Conservation (phyloP, 306 rosid genomes). For the Cyclanthera cordifolia region DNA sequence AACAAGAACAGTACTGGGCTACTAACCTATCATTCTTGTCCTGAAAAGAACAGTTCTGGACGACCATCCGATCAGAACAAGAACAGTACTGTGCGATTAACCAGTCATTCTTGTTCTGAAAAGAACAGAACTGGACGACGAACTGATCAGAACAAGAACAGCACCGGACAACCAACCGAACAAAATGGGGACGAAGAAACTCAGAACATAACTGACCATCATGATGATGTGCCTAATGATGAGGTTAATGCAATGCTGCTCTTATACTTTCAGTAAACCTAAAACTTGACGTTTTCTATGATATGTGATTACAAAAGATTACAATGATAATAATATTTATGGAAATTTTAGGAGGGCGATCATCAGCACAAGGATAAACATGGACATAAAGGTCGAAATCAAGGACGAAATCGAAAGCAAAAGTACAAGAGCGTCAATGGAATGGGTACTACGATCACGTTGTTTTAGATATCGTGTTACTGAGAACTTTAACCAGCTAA, state of each 20-base stretch:
- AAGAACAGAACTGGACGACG: conserved; percentile 10
- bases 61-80: conserved; percentile 9
- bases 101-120: conserved; percentile 43
- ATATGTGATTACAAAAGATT: neutral
- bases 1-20: conserved; percentile 33
- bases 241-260: conserved; percentile 34
- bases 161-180: conserved; percentile 33
- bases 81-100: conserved; percentile 28
- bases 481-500: neutral
- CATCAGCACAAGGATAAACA: conserved; percentile 46
- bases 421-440: conserved; percentile 60
- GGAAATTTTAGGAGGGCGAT: conserved; percentile 44
- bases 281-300: neutral
- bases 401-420: conserved; percentile 52
- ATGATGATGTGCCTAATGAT: conserved; percentile 49
- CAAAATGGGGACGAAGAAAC: conserved; percentile 46
- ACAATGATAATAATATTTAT: conserved; percentile 9
- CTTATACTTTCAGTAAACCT: neutral
- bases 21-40: conserved; percentile 34
- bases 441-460: conserved; percentile 33
- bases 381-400: conserved; percentile 56
- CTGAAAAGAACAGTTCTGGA: conserved; percentile 22
- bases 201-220: conserved; percentile 51
- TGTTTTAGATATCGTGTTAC: neutral
- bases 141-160: conserved; percentile 27